phyloP scores from a whole-genome alignment of 768 basidiomycete genomes.

The Pleurotus cornucopiae region DNA sequence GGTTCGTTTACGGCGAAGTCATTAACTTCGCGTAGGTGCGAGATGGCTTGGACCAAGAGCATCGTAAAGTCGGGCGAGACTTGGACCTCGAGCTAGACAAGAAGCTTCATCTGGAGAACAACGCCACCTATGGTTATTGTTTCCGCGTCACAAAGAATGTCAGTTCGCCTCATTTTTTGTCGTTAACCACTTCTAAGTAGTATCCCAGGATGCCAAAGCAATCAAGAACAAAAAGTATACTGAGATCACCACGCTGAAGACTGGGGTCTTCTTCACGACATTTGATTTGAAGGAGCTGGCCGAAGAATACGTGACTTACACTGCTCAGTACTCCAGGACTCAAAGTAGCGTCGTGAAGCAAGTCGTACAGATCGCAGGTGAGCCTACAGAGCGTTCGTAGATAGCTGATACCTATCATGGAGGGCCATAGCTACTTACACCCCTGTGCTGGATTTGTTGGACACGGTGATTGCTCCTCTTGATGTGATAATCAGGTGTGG shows the following conservation, averaged over 20 bases:
- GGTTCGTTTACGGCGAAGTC: not conserved
- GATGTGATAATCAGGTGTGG: slow-evolving; percentile 88
- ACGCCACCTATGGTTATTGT: slow-evolving; percentile 84
- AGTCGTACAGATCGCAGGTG: slow-evolving; percentile 78
- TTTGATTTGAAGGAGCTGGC: slow-evolving; percentile 64
- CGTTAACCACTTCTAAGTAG: not conserved
- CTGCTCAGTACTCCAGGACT: slow-evolving; percentile 64
- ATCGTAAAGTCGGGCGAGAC: slow-evolving; percentile 61
- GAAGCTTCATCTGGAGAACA: slow-evolving; percentile 94
- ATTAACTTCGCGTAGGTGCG: slow-evolving; percentile 38
- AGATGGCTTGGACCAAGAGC: slow-evolving; percentile 82
- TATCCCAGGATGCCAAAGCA: slow-evolving; percentile 75
- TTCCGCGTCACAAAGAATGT: slow-evolving; percentile 92
- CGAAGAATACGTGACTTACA: slow-evolving; percentile 66
- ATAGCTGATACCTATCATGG: slow-evolving; percentile 35
- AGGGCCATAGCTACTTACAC: slow-evolving; percentile 77
- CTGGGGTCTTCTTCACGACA: slow-evolving; percentile 88
- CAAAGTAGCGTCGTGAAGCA: slow-evolving; percentile 87
- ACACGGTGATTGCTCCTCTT: slow-evolving; percentile 80
- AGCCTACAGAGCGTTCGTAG: not conserved
- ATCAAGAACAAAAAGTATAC: slow-evolving; percentile 63
- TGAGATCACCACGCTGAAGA: slow-evolving; percentile 82
- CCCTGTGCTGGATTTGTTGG: slow-evolving; percentile 80
- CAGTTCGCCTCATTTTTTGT: slow-evolving; percentile 18
- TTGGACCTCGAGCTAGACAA: slow-evolving; percentile 85